Base-by-base conservation (phyloP, 169 alveolate genomes). In the Eimeria sp. region DNA sequence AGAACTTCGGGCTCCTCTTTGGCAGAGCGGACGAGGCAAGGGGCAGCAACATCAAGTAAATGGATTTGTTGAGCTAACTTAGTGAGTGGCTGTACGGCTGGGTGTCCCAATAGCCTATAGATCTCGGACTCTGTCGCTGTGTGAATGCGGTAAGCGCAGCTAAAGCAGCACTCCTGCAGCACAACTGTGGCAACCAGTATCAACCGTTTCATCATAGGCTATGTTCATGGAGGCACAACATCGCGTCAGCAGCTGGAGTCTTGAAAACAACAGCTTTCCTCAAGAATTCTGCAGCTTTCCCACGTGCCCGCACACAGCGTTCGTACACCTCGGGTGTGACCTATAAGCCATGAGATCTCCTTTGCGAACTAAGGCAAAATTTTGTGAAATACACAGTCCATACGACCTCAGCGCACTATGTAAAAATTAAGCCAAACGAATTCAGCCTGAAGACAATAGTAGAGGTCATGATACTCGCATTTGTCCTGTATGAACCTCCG, bases 21-120 rank as follows among this genome's bases (percentile, higher is more conserved):
- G 5, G 87, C 87, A 25, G 90, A 70, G 27, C 54, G 47, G 6
- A 82, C 20, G 10, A 82, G 90, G 45, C 90, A 82, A 22, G 90
- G 90, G 27, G 90, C 27, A 0, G 90, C 90, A 11, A 43, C 65
- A 25, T 82, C 47, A 9, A 82, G 5, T 63, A 82, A 63, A 27
- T 82, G 34, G 47, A 82, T 22, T 11, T 82, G 90, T 22, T 25
- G 72, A 22, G 90, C 90, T 34, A 82, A 82, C 18, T 9, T 13
- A 47, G 72, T 49, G 63, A 82, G 72, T 7, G 90, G 90, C 43
- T 9, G 9, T 16, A 51, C n/a, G 13, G 90, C 90, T 43, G 90
- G 90, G 22, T 82, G 90, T 22, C 90, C 90, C 49, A 82, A 47
- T 22, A 82, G 65, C 72, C 90, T 34, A 47, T 82, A 82, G 49